Base-by-base conservation (phyloP, 108 stramenopile genomes). In the Licmophora abbreviata region DNA sequence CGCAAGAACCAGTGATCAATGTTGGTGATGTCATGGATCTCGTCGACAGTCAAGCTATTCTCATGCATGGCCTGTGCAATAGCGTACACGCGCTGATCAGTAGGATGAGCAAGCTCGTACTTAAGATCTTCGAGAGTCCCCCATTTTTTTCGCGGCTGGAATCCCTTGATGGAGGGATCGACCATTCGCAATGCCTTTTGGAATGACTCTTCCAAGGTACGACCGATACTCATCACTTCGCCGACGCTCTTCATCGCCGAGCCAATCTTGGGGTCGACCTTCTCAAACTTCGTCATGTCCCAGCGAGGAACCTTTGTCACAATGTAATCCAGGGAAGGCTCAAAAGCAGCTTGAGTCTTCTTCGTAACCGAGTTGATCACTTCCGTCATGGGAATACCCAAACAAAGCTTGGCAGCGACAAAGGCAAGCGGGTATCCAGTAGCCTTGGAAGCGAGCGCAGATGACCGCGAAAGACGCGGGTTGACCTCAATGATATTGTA, bases 131-230 rank as follows among this genome's bases (percentile, higher is more conserved):
- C 88, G 44, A 65, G 47, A 23, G 71, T 67, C 22, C 66, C 69
- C 38, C 65, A 82, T 31, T 42, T 37, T 17, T 51, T 32, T 36
- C 59, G 55, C 22, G 81, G 79, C 28, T 70, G 59, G 61, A 90
- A 95, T 37, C 95, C 95, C 45, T 76, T 49, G 51, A 89, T 66
- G 40, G 80, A 67, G 45, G 92, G 93, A 64, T 96, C 93, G 42
- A 95, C 94, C 97, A 98, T 98, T 50, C 97, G 88, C 58, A 95
- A 54, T 12, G 97, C 97, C 81, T 98, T 98, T 75, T 98, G 97
- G 54, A 98, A 66, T 24, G 85, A 74, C 65, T 98, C 97, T 65
- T 98, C 97, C 74, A 92, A 77, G 20, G 92, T 95, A 36, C 95
- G 90, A 37, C 97, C 97, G 51, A 98, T 98, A 68, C 88, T 88